phyloP scores from a whole-genome alignment of 257 asterid genomes.

The Nyctanthes arbortristis region DNA sequence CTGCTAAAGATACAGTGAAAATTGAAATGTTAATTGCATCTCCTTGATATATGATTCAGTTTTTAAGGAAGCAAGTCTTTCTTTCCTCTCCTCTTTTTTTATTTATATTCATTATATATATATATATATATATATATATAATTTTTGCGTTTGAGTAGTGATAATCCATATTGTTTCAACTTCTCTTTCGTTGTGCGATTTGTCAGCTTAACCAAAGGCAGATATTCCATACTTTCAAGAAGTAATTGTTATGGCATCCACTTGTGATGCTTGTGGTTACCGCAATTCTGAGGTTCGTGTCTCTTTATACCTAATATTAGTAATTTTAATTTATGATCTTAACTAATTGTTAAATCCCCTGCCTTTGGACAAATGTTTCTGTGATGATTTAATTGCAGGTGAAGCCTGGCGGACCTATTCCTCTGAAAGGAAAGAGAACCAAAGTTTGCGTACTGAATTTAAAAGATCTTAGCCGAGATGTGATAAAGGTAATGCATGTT shows the following conservation, averaged over 20 bases:
- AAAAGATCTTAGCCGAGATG: constrained; percentile 88
- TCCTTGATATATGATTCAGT: background rate
- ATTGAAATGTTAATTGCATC: no score
- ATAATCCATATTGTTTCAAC: constrained; percentile 12
- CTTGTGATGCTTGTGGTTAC: constrained; percentile 92
- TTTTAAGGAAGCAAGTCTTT: no score
- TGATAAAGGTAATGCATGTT: constrained; percentile 89
- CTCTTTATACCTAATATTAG: background rate
- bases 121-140: no score
- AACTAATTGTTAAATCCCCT: background rate
- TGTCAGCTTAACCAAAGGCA: constrained; percentile 57
- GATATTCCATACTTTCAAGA: constrained; percentile 95
- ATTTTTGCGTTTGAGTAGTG: background rate
- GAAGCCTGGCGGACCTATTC: constrained; percentile 85
- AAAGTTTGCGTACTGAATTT: constrained; percentile 57
- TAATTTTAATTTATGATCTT: background rate
- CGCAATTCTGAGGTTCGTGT: constrained; percentile 84
- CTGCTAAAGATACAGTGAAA: no score
- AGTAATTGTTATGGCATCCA: constrained; percentile 91
- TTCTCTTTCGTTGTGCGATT: constrained; percentile 11
- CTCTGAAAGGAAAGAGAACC: constrained; percentile 84
- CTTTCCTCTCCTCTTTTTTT: no score
- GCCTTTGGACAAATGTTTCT: constrained; percentile 16
- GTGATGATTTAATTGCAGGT: constrained; percentile 51
- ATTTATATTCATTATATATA: no score